Evolutionary conservation across 768 basidiomycete species (phyloP).

Genomic region (Russula emetica): DNA sequence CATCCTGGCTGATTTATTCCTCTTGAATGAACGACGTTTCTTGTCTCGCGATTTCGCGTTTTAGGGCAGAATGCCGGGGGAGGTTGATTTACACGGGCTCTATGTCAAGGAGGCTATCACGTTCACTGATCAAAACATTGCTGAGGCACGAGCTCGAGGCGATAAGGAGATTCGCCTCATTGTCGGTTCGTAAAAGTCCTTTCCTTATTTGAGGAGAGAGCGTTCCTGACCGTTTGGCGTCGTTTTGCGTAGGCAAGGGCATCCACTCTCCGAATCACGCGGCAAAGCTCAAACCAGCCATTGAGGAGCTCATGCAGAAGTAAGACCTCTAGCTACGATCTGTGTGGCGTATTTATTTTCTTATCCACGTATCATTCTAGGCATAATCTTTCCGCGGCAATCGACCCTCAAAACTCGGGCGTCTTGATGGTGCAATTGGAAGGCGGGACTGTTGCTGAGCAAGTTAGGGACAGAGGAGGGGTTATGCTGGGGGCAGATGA

Average conservation of each 20-base stretch:
- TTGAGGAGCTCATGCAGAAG: conserved; percentile 83
- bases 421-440: conserved; percentile 76
- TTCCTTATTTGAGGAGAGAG: neutral
- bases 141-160: conserved; percentile 59
- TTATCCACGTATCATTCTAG: conserved; percentile 38
- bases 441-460: conserved; percentile 35
- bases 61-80: conserved; percentile 63
- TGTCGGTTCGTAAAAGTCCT: conserved; percentile 55
- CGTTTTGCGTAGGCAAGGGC: conserved; percentile 61
- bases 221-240: neutral
- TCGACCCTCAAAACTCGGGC: conserved; percentile 79
- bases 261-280: conserved; percentile 72
- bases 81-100: conserved; percentile 86
- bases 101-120: conserved; percentile 90
- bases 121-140: conserved; percentile 64
- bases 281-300: conserved; percentile 89
- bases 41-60: neutral
- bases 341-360: neutral
- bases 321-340: conserved; percentile 34
- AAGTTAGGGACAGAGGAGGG: conserved; percentile 29
- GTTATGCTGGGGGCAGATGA: conserved; percentile 52
- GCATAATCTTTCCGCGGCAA: conserved; percentile 62
- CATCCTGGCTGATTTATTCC: neutral
- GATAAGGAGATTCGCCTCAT: conserved; percentile 70
- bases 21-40: neutral